Evolutionary conservation across 2,329 filamentous ascomycete genomes (phyloP), one percentile per base, ranked within the genome.

Genomic region (Thielaviopsis musarum): DNA sequence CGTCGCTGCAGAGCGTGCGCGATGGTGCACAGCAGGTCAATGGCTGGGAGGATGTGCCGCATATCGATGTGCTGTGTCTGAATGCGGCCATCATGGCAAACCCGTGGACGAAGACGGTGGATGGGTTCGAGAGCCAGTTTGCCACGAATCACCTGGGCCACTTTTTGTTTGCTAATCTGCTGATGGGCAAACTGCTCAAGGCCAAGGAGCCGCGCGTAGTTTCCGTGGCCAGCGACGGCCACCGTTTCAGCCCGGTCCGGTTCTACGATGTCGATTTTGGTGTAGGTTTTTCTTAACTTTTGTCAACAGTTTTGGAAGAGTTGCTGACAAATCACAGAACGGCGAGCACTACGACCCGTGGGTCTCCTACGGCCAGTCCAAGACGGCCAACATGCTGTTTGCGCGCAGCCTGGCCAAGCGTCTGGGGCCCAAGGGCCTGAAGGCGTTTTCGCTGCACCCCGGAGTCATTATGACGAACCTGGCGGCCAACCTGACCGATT

Each of bases 141-240:
- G 72, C 69, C 0, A 71, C 70, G 2, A 76, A 76, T 56, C 72
- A 78, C 57, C 56, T 78, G 5, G 72, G 70, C 0, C 75, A 75
- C 64, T 78, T 73, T 55, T 67, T 77, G 1, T 67, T 78, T 41
- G 72, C 73, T 15, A 74, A 74, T 62, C 65, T 75, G 21, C 65
- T 77, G 24, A 53, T 69, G 0, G 65, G 66, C 0, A 62, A 68
- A 3, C 61, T 69, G 12, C 57, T 61, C 2, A 64, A 66, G 1
- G 57, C 63, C 17, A 45, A 34, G 17, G 30, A 28, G 1, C 51
- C 53, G 13, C 67, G 75, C 0, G 65, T 77, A 9, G 68, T 77
- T 41, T 76, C 71, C 59, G 68, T 77, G 6, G 69, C 68, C n/a
- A 68, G 68, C 59, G 62, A 68, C 52, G 65, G 68, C 30, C 67